Evolutionary conservation across 2,329 filamentous ascomycete species (phyloP).

Genomic region (Penicillium sp.): DNA sequence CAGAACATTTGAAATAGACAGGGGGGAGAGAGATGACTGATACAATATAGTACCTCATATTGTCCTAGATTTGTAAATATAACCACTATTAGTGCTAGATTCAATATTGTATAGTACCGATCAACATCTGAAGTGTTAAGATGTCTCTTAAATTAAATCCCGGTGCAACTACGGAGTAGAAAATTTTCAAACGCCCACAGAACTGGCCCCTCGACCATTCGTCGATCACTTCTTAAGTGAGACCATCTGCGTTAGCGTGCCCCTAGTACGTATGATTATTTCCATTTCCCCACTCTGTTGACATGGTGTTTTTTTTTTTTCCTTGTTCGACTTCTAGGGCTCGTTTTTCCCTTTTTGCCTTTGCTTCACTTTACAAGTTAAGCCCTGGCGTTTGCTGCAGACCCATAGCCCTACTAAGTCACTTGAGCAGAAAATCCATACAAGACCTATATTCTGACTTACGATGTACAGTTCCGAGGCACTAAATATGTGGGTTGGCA

Average conservation of each 20-base stretch:
- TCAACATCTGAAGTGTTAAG: neutral
- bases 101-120: neutral
- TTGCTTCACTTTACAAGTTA: slow-evolving; percentile 2
- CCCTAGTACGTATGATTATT: slow-evolving; percentile 26
- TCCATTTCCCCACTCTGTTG: slow-evolving; percentile 17
- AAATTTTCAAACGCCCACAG: slow-evolving; percentile 19
- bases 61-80: neutral
- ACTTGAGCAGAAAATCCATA: neutral
- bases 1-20: slow-evolving; percentile 2
- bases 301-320: neutral
- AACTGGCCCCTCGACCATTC: slow-evolving; percentile 15
- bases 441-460: neutral
- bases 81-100: neutral
- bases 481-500: neutral
- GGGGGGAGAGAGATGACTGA: neutral
- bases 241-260: slow-evolving; percentile 26
- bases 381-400: slow-evolving; percentile 14
- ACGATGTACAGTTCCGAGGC: neutral
- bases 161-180: neutral
- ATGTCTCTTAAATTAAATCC: slow-evolving; percentile 1
- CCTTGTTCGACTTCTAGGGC: neutral
- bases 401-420: neutral
- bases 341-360: neutral
- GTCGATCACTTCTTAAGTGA: slow-evolving; percentile 26
- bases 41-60: neutral